Base-by-base conservation (phyloP, 2,329 filamentous ascomycete genomes). In the Curvularia sp. region DNA sequence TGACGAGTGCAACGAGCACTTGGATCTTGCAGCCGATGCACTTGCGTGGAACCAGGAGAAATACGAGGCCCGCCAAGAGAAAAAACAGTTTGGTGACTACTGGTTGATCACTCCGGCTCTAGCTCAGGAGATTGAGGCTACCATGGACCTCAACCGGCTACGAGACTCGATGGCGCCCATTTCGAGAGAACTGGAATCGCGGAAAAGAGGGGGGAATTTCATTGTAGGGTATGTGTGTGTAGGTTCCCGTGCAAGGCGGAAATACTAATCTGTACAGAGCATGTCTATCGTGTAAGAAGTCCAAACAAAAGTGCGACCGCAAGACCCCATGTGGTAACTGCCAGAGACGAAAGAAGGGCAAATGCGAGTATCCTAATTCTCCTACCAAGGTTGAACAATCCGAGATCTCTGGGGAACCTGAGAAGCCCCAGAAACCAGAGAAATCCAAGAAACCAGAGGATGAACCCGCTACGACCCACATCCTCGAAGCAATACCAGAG, bases 21-120 rank as follows among this genome's bases (percentile, higher is more conserved):
- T 96, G 7, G 90, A 96, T 51, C 76, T 83, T 60, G 86, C 87
- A 18, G 91, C 88, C 0, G 89, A 92, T 64, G 82, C 83, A 2
- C 72, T 96, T 0, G 83, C 87, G 0, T 77, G 84, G 43, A 82
- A 86, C 38, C 88, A 94, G 66, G 86, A 92, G 59, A 77, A 76
- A 10, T 80, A 84, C 25, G 89, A 93, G 66, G 82, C 86, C 52
- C 75, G 80, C 19, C 72, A 80, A 1, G 92, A 93, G 70, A 79
- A 81, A 70, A 72, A 79, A 27, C 84, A 83, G 64, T 89, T 89
- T 82, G 86, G 85, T 7, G 77, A 84, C 5, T 75, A 82, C 47
- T 96, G 91, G 89, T 79, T 92, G 6, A 80, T 97, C 3, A 79
- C 80, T 34, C 71, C 75, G 3, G 70, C 69, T 1, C 43, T 77